A percentile compares a stretch with the other conserved stretches of the same genome.
These are phyloP conservation scores for Boletus pseudo-olivaceus DNA, from an alignment of 768 basidiomycete genomes.

Conservation along the genomic window DNA sequence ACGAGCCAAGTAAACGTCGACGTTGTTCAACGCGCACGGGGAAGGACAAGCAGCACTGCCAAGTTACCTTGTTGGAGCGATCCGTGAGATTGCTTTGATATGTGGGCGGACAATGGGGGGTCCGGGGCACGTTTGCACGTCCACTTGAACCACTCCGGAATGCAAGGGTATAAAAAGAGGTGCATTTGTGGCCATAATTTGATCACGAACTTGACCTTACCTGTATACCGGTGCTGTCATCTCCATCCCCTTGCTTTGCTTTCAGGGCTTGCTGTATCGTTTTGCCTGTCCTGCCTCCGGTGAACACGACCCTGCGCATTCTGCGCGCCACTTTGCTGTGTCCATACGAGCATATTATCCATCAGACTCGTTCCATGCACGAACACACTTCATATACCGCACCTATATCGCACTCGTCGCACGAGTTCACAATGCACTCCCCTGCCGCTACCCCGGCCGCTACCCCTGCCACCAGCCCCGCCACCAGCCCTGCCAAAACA, in stretches of 20 bases:
- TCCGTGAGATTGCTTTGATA: not conserved
- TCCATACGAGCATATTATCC: not conserved
- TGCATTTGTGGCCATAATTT: not conserved
- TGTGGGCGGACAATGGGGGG: not conserved
- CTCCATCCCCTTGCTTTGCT: not conserved
- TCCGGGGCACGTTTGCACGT: no score
- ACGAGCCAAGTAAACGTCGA: not conserved
- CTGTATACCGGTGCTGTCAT: not conserved
- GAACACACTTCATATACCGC: not conserved
- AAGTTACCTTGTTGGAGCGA: not conserved
- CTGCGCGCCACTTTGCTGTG: not conserved
- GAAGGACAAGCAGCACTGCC: not conserved
- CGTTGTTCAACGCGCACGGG: not conserved
- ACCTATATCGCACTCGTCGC: not conserved
- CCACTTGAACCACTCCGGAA: not conserved
- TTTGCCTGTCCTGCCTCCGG: not conserved
- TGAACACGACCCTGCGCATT: not conserved
- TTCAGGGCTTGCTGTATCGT: not conserved
- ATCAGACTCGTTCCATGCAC: not conserved
- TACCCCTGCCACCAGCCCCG: not conserved
- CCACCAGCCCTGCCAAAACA: not conserved
- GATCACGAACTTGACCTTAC: not conserved
- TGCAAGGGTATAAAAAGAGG: slow-evolving; percentile 3
- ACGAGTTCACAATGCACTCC: not conserved
- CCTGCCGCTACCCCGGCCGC: not conserved